A percentile compares a stretch with the other conserved stretches of the same genome.
These are phyloP conservation scores for Grammothele lineata DNA, from an alignment of 768 basidiomycete genomes.

Conservation along the genomic window DNA sequence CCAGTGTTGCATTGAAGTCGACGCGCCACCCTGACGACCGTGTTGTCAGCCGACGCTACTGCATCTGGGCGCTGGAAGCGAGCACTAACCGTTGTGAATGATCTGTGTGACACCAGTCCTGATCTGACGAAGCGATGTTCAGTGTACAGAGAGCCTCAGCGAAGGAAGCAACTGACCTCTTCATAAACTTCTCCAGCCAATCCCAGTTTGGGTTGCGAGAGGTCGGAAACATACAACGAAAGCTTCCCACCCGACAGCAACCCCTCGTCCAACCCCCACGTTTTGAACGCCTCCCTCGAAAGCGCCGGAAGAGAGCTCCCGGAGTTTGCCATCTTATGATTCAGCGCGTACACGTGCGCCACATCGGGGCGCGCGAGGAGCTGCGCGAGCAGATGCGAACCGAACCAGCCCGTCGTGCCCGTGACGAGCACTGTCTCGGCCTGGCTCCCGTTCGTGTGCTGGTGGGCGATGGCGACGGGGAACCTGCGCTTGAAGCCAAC, in stretches of 20 bases:
- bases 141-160: no score
- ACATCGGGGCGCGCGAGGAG: constrained; percentile 14
- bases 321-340: neutral
- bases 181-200: constrained; percentile 6
- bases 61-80: no score
- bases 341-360: constrained; percentile 19
- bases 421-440: constrained; percentile 25
- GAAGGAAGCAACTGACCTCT: constrained; percentile 12
- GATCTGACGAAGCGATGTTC: no score
- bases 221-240: constrained; percentile 9
- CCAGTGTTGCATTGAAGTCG: constrained; percentile 37
- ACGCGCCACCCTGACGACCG: constrained; percentile 28
- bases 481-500: neutral
- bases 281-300: neutral
- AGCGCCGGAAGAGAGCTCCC: neutral
- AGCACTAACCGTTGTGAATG: constrained; percentile 35
- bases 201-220: constrained; percentile 8
- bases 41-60: no score
- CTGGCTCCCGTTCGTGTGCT: neutral
- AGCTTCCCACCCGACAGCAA: neutral
- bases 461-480: neutral
- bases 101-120: constrained; percentile 25
- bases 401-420: constrained; percentile 31
- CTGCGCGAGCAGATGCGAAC: constrained; percentile 20
- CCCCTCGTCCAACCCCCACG: neutral